Conservation (phyloP, 2,329 filamentous ascomycete species). For the Arthrobotrys megalospora region DNA sequence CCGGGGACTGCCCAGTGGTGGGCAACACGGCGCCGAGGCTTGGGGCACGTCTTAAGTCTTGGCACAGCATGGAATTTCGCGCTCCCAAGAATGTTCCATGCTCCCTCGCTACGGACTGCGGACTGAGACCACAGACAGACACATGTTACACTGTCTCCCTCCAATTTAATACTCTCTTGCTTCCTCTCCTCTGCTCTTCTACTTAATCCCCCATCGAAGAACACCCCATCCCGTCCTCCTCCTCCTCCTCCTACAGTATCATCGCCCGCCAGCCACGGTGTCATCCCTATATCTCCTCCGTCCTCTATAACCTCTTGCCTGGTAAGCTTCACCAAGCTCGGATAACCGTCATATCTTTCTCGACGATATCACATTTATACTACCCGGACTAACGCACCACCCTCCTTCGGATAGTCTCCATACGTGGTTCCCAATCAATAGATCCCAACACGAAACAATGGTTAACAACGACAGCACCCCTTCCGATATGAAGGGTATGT, state of each 20-base stretch:
- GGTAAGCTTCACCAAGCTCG: conserved; percentile 15
- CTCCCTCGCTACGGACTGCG: conserved; percentile 19
- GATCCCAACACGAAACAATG: conserved; percentile 37
- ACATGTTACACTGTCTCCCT: conserved; percentile 41
- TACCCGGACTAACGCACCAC: conserved; percentile 24
- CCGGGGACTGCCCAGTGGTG: conserved; percentile 18
- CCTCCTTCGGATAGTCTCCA: neutral
- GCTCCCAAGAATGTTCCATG: conserved; percentile 59
- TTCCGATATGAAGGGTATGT: conserved; percentile 58
- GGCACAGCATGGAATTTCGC: conserved; percentile 41
- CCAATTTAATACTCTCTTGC: conserved; percentile 30
- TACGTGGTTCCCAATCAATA: conserved; percentile 5
- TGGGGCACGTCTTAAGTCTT: conserved; percentile 43
- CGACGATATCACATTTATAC: neutral
- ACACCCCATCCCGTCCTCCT: conserved; percentile 14
- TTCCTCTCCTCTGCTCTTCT: conserved; percentile 12
- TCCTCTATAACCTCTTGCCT: neutral
- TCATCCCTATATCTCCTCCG: neutral
- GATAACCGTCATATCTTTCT: neutral
- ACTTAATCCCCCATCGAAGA: conserved; percentile 24
- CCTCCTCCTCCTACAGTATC: neutral
- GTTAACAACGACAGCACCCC: conserved; percentile 32
- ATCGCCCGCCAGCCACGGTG: neutral
- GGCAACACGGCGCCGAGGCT: conserved; percentile 56
- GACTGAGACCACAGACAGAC: conserved; percentile 13